Evolutionary conservation across 2,329 filamentous ascomycete genomes (phyloP).

Genomic region (Colletotrichum chrysophilum): DNA sequence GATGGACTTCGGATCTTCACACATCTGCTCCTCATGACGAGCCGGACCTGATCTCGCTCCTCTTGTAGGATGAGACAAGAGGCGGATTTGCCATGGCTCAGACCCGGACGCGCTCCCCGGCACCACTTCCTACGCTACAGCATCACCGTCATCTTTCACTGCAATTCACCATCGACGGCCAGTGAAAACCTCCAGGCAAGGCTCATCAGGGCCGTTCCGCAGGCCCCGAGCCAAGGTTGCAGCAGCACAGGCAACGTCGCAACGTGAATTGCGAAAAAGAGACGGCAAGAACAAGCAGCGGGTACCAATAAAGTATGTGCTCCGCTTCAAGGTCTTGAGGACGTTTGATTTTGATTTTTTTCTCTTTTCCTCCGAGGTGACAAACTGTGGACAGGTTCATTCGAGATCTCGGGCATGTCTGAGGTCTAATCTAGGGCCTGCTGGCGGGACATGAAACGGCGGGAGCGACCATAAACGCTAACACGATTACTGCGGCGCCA

Average conservation of each 20-base stretch:
- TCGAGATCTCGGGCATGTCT: neutral
- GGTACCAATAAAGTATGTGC: conserved; percentile 9
- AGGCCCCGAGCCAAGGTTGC: conserved; percentile 1
- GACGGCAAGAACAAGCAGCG: neutral
- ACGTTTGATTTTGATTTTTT: neutral
- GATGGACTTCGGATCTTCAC: neutral
- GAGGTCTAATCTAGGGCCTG: conserved; percentile 1
- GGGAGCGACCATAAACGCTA: conserved; percentile 5
- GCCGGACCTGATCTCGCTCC: neutral
- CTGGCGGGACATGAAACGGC: conserved; percentile 14
- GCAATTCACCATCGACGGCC: neutral
- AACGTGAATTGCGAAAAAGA: neutral
- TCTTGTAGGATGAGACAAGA: neutral
- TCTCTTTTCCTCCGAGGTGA: neutral
- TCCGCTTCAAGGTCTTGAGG: conserved; percentile 2
- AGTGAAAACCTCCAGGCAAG: neutral
- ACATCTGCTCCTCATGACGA: neutral
- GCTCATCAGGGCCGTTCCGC: conserved; percentile 13
- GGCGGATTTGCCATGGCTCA: neutral
- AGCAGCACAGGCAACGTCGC: neutral
- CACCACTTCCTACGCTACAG: neutral
- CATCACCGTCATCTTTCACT: neutral
- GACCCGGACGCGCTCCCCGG: neutral
- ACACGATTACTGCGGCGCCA: neutral
- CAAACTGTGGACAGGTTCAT: neutral